These are phyloP conservation scores for Taiwanofungus camphoratus DNA, from an alignment of 1,284 basidiomycete species.

Conservation along the genomic window DNA sequence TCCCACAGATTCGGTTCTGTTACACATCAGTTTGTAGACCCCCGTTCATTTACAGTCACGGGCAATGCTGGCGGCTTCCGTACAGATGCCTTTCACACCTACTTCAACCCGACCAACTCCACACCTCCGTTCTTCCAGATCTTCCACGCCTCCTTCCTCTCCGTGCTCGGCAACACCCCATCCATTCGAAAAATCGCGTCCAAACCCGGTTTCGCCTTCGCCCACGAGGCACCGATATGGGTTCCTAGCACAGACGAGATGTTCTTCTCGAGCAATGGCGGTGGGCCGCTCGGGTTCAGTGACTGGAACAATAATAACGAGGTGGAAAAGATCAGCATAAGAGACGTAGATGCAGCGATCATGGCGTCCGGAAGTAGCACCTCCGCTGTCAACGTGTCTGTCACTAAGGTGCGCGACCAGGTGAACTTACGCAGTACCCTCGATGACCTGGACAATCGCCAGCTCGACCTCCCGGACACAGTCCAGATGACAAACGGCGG, in stretches of 20 bases:
- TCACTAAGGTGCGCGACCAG: slow-evolving; percentile 49
- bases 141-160: slow-evolving; percentile 55
- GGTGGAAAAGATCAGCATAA: slow-evolving; percentile 33
- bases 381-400: slow-evolving; percentile 46
- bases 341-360: slow-evolving; percentile 28
- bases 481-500: slow-evolving; percentile 74
- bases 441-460: too few species aligned
- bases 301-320: slow-evolving; percentile 40
- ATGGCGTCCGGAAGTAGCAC: slow-evolving; percentile 23
- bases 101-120: slow-evolving; percentile 37
- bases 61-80: slow-evolving; percentile 29
- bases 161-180: slow-evolving; percentile 52
- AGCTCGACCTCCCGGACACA: slow-evolving; percentile 43
- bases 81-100: slow-evolving; percentile 17
- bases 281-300: slow-evolving; percentile 35
- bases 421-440: neutral
- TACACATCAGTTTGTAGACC: slow-evolving; percentile 25
- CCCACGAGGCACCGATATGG: slow-evolving; percentile 72
- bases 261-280: slow-evolving; percentile 43
- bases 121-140: slow-evolving; percentile 64
- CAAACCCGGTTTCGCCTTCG: slow-evolving; percentile 57
- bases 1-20: neutral
- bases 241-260: slow-evolving; percentile 53
- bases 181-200: slow-evolving; percentile 53
- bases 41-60: slow-evolving; percentile 26